phyloP scores from a whole-genome alignment of 805 yeast species.

The Saccharomycopsis babjevae region DNA sequence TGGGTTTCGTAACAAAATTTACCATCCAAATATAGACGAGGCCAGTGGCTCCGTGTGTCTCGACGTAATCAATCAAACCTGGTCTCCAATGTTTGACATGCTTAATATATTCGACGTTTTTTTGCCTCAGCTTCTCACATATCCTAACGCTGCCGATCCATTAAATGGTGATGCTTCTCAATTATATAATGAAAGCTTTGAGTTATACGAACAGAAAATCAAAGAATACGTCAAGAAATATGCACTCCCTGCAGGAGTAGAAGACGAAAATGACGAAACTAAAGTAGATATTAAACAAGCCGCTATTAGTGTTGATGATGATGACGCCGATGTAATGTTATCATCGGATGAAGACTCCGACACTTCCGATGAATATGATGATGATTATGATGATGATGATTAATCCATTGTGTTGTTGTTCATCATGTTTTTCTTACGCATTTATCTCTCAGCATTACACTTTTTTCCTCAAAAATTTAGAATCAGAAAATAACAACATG shows the following conservation, averaged over 20 bases:
- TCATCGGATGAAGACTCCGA: neutral
- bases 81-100: constrained; percentile 97
- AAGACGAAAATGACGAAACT: constrained; percentile 27
- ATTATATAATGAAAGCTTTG: constrained; percentile 58
- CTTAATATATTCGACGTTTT: constrained; percentile 86
- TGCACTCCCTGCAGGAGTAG: constrained; percentile 39
- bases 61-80: constrained; percentile 93
- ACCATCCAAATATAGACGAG: constrained; percentile 93
- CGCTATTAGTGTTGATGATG: neutral
- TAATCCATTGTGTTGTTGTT: neutral
- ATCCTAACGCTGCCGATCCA: constrained; percentile 93
- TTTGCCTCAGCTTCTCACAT: constrained; percentile 80
- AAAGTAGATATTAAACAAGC: neutral
- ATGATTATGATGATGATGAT: neutral
- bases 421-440: neutral
- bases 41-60: constrained; percentile 85
- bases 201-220: constrained; percentile 58
- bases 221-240: constrained; percentile 62
- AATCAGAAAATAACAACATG: neutral
- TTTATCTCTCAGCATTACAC: neutral
- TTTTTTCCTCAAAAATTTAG: neutral
- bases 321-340: neutral
- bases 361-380: neutral
- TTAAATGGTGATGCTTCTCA: constrained; percentile 84
- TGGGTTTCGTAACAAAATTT: constrained; percentile 84